Conservation (phyloP, 2,329 filamentous ascomycete species). For the Fusarium zealandicum region DNA sequence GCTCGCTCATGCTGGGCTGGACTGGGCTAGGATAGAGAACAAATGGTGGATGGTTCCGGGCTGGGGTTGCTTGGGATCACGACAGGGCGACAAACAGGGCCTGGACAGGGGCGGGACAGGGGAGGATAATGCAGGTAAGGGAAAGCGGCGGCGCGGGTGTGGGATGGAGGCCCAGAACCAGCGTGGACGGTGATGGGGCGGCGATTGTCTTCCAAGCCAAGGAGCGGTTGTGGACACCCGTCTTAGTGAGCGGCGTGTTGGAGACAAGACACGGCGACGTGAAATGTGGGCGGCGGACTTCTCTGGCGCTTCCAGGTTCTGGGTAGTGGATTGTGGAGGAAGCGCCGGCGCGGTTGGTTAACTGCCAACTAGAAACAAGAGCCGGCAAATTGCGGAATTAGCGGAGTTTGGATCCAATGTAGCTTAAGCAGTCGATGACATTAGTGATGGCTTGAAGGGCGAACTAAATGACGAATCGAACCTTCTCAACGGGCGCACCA, state of each 20-base stretch:
- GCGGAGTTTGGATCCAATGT: slow-evolving; percentile 22
- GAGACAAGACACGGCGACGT: slow-evolving; percentile 12
- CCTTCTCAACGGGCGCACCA: slow-evolving; percentile 13
- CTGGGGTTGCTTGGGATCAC: slow-evolving; percentile 41
- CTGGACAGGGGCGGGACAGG: slow-evolving; percentile 34
- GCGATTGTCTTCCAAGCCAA: slow-evolving; percentile 7
- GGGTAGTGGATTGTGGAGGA: slow-evolving; percentile 16
- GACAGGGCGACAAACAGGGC: slow-evolving; percentile 36
- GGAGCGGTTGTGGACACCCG: slow-evolving; percentile 20
- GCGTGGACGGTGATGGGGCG: slow-evolving; percentile 29
- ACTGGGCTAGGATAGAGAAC: slow-evolving; percentile 20
- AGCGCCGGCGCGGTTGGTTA: slow-evolving; percentile 20
- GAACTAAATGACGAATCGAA: slow-evolving; percentile 21
- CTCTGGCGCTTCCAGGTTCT: slow-evolving; percentile 14
- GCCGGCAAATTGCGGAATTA: slow-evolving; percentile 18
- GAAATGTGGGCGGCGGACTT: slow-evolving; percentile 15
- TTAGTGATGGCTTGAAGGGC: slow-evolving; percentile 2
- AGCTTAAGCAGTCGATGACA: slow-evolving; percentile 24
- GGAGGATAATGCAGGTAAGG: slow-evolving; percentile 40
- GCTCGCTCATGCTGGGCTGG: slow-evolving; percentile 19
- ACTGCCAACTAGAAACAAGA: slow-evolving; percentile 17
- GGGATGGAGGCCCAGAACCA: slow-evolving; percentile 38
- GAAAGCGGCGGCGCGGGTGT: slow-evolving; percentile 38
- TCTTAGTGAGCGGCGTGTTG: slow-evolving; percentile 28
- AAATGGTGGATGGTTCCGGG: slow-evolving; percentile 39